phyloP scores from a whole-genome alignment of 2,329 filamentous ascomycete species.

The Chaetomiaceae sp. region DNA sequence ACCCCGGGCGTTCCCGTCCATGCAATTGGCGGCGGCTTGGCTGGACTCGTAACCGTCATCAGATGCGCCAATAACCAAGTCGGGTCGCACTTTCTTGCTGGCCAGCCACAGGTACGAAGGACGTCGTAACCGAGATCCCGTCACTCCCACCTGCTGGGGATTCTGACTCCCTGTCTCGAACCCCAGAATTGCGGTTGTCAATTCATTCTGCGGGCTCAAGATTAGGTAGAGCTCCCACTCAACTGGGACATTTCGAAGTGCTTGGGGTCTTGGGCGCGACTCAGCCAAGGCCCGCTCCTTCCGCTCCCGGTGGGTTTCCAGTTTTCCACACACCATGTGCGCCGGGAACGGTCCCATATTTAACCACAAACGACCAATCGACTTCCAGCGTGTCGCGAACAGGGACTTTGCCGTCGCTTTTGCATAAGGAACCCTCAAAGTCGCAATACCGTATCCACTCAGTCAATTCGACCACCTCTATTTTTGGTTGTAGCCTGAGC shows the following conservation, averaged over 20 bases:
- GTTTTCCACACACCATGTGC: neutral
- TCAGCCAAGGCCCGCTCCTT: neutral
- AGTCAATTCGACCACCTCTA: too few relatives aligned
- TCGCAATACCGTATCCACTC: too few relatives aligned
- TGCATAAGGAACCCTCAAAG: too few relatives aligned
- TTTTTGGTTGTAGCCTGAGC: too few relatives aligned
- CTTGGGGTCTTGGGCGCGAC: too few relatives aligned
- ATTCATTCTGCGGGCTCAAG: too few relatives aligned
- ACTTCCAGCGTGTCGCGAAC: too few relatives aligned
- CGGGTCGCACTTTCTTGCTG: neutral
- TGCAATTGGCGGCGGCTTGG: neutral
- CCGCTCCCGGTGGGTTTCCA: neutral
- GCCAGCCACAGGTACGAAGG: neutral
- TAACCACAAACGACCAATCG: slow-evolving; percentile 3
- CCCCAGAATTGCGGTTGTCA: neutral
- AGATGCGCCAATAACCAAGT: slow-evolving; percentile 11
- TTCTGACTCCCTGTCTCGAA: slow-evolving; percentile 3
- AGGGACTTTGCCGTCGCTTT: too few relatives aligned
- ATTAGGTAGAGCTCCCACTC: too few relatives aligned
- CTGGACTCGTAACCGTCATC: neutral
- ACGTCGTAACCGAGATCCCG: too few relatives aligned
- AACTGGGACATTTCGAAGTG: too few relatives aligned
- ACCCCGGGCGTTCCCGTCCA: neutral
- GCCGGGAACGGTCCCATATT: slow-evolving; percentile 5
- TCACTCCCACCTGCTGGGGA: too few relatives aligned